A percentile compares a stretch with the other conserved stretches of the same genome.
phyloP scores from a whole-genome alignment of 176 grass and related monocot genomes.

The Guadua angustifolia region DNA sequence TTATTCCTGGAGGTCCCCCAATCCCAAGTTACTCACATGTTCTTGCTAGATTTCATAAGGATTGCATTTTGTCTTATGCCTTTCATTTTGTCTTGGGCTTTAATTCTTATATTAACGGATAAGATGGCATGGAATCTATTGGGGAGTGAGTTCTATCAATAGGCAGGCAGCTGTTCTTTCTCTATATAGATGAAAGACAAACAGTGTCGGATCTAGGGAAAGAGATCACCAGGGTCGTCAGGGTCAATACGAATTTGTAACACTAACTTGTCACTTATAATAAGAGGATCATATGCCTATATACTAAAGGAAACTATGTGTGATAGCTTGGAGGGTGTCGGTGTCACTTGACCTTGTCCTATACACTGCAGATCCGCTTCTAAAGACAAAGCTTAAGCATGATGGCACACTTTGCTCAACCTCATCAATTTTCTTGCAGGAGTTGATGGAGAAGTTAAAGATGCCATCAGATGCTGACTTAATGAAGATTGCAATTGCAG shows the following conservation, averaged over 20 bases:
- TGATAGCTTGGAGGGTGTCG: too few species aligned
- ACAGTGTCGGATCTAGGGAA: too few species aligned
- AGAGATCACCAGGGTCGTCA: too few species aligned
- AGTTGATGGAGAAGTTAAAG: slow-evolving; percentile 90
- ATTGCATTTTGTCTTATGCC: neutral
- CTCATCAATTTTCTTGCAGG: slow-evolving; percentile 45
- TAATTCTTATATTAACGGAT: neutral
- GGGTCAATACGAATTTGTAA: too few species aligned
- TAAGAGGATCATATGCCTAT: too few species aligned
- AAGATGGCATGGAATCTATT: neutral
- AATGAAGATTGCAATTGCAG: slow-evolving; percentile 86
- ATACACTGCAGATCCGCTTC: too few species aligned
- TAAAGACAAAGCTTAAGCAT: neutral
- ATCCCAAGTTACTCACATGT: neutral
- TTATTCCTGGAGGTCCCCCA: neutral
- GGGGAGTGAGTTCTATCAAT: neutral
- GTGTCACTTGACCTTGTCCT: too few species aligned
- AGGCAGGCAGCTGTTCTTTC: neutral
- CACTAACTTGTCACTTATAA: too few species aligned
- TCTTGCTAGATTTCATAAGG: neutral
- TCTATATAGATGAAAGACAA: slow-evolving; percentile 26
- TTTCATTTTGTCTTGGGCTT: neutral
- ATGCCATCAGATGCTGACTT: slow-evolving; percentile 87
- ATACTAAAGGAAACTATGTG: too few species aligned
- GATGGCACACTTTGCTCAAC: neutral